Percentiles rank a stretch among this genome's conserved stretches.
Conservation (phyloP, 176 grass and related monocot species). For the Triticum monococcum region DNA sequence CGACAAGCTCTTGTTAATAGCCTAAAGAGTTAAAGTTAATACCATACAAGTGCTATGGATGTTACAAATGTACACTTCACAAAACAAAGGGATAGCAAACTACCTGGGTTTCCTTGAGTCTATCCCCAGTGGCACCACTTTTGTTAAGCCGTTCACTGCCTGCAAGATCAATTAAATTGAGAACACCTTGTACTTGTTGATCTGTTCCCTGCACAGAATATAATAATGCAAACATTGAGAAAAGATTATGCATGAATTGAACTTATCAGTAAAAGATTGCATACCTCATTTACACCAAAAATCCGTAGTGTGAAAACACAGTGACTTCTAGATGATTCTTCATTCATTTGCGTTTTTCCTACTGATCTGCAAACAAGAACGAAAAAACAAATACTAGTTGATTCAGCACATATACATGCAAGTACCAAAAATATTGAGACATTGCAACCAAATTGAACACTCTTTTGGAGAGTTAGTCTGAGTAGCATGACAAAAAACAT, state of each 20-base stretch:
- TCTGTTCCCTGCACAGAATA: conserved; percentile 65
- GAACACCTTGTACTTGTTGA: conserved; percentile 86
- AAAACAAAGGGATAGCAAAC: not conserved
- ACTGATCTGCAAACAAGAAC: conserved; percentile 59
- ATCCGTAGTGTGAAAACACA: conserved; percentile 92
- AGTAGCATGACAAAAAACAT: not conserved
- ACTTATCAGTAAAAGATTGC: not conserved
- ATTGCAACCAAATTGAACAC: not conserved
- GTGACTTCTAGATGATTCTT: conserved; percentile 93
- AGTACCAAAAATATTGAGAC: not conserved
- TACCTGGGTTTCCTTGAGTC: conserved; percentile 93
- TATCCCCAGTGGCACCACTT: conserved; percentile 85
- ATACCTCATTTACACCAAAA: conserved; percentile 80
- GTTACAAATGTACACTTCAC: not conserved
- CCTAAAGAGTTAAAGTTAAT: conserved; percentile 31
- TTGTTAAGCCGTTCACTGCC: conserved; percentile 90
- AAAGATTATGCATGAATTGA: not conserved
- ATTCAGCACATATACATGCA: not conserved
- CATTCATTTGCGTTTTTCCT: conserved; percentile 86
- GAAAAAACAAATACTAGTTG: not conserved
- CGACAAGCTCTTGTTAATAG: conserved; percentile 94
- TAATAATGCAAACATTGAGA: not conserved
- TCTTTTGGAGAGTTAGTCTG: not conserved
- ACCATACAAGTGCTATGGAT: not conserved
- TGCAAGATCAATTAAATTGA: conserved; percentile 94